These are phyloP conservation scores for Radiomyces spectabilis DNA, from an alignment of 192 early-diverging fungal species.

Conservation along the genomic window DNA sequence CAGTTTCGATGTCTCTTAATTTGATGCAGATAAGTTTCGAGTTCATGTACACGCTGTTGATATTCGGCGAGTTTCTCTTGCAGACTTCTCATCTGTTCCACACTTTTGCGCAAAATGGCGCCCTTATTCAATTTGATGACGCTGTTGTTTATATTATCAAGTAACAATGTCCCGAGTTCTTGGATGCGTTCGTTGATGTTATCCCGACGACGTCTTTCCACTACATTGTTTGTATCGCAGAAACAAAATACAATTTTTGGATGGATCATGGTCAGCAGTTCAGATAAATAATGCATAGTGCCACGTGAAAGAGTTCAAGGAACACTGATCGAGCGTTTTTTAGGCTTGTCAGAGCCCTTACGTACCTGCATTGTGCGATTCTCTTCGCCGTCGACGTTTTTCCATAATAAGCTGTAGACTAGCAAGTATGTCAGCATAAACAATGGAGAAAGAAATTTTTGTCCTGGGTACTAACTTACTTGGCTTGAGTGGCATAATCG, in stretches of 20 bases:
- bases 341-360: not conserved
- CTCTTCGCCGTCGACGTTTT: constrained; percentile 85
- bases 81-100: constrained; percentile 74
- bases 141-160: constrained; percentile 67
- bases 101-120: constrained; percentile 85
- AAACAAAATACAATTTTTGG: not conserved
- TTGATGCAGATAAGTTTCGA: constrained; percentile 21
- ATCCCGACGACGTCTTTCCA: constrained; percentile 91
- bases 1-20: not conserved
- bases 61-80: constrained; percentile 21
- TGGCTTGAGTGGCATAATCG: constrained; percentile 25
- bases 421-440: constrained; percentile 4
- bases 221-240: too few relatives aligned
- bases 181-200: constrained; percentile 99
- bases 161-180: constrained; percentile 81
- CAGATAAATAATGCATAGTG: too few relatives aligned
- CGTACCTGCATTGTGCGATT: constrained; percentile 86
- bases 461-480: constrained; percentile 14
- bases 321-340: not conserved
- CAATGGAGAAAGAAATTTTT: constrained; percentile 3
- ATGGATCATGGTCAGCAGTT: not conserved
- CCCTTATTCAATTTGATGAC: constrained; percentile 94
- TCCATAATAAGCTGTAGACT: constrained; percentile 51
- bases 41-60: constrained; percentile 21
- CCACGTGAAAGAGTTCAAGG: not conserved